These are phyloP conservation scores for Yarrowia galli DNA, from an alignment of 1,139 yeast genomes.

Conservation along the genomic window DNA sequence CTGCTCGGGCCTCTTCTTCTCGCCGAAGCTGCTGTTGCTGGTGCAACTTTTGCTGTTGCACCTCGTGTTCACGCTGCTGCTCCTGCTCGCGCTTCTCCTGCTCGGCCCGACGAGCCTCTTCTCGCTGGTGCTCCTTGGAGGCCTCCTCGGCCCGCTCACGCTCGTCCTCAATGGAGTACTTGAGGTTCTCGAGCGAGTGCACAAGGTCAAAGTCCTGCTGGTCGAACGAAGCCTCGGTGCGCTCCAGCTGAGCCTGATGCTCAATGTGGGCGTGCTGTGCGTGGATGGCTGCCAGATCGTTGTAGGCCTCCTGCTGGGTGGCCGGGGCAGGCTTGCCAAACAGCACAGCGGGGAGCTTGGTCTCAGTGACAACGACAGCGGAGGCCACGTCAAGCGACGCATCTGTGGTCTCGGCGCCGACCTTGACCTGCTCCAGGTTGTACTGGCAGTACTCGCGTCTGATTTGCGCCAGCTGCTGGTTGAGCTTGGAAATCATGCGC, in stretches of 20 bases:
- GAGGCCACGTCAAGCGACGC: not conserved
- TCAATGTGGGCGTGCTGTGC: conserved; percentile 34
- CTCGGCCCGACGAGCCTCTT: conserved; percentile 31
- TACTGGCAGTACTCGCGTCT: conserved; percentile 38
- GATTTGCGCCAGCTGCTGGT: conserved; percentile 38
- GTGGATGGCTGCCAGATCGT: conserved; percentile 27
- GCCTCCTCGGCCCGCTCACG: conserved; percentile 36
- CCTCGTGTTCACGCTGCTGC: conserved; percentile 32
- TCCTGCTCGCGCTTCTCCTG: conserved; percentile 10
- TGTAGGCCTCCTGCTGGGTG: conserved; percentile 20
- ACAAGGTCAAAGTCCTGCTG: conserved; percentile 37
- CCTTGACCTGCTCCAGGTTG: conserved; percentile 31
- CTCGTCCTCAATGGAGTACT: conserved; percentile 35
- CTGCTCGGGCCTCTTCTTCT: conserved; percentile 18
- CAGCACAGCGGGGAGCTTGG: conserved; percentile 9
- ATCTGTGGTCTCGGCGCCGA: conserved; percentile 2
- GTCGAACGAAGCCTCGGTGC: conserved; percentile 35
- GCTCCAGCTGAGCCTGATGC: conserved; percentile 37
- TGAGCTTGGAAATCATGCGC: conserved; percentile 28
- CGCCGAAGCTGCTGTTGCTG: conserved; percentile 34
- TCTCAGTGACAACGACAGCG: not conserved
- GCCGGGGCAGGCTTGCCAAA: conserved; percentile 28
- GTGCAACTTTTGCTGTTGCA: conserved; percentile 32
- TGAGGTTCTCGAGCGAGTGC: conserved; percentile 36
- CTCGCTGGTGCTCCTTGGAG: conserved; percentile 21